Percentiles rank a stretch among this genome's conserved stretches.
Conservation (phyloP, 805 yeast species). For the Candida broadrunensis region DNA sequence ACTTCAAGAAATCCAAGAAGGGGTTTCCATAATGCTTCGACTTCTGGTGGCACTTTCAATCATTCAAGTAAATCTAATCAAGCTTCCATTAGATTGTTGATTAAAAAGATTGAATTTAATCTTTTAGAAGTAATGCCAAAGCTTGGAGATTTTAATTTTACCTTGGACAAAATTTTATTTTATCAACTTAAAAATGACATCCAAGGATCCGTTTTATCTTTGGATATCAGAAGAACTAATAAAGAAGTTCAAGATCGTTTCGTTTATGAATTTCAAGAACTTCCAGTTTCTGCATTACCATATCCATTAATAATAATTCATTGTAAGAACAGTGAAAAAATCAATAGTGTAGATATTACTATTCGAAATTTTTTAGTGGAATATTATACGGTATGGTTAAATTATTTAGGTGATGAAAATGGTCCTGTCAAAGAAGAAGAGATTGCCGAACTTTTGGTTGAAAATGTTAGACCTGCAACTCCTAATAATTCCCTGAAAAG, state of each 20-base stretch:
- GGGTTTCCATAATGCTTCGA: background rate
- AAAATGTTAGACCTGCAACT: slow-evolving; percentile 5
- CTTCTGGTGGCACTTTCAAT: background rate
- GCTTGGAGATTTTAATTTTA: slow-evolving; percentile 24
- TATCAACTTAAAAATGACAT: slow-evolving; percentile 17
- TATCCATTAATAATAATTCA: slow-evolving; percentile 23
- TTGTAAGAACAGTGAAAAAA: slow-evolving; percentile 20
- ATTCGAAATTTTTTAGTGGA: slow-evolving; percentile 49
- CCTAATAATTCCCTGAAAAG: slow-evolving; percentile 9
- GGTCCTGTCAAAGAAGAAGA: slow-evolving; percentile 10
- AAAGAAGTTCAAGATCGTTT: slow-evolving; percentile 13
- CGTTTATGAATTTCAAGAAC: slow-evolving; percentile 18
- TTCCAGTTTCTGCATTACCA: slow-evolving; percentile 3
- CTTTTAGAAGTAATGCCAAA: slow-evolving; percentile 14
- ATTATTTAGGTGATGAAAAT: slow-evolving; percentile 25
- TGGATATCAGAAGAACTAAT: slow-evolving; percentile 14
- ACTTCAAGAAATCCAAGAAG: slow-evolving; percentile 13
- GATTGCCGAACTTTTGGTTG: slow-evolving; percentile 4
- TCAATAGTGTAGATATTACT: slow-evolving; percentile 37
- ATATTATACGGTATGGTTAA: slow-evolving; percentile 61
- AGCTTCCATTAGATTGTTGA: slow-evolving; percentile 29
- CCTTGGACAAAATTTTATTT: slow-evolving; percentile 12
- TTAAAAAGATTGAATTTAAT: slow-evolving; percentile 16
- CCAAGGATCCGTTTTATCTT: slow-evolving; percentile 18
- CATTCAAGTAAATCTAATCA: slow-evolving; percentile 28